These are phyloP conservation scores for Kregervanrija fluxuum DNA, from an alignment of 805 yeast genomes.

Conservation along the genomic window DNA sequence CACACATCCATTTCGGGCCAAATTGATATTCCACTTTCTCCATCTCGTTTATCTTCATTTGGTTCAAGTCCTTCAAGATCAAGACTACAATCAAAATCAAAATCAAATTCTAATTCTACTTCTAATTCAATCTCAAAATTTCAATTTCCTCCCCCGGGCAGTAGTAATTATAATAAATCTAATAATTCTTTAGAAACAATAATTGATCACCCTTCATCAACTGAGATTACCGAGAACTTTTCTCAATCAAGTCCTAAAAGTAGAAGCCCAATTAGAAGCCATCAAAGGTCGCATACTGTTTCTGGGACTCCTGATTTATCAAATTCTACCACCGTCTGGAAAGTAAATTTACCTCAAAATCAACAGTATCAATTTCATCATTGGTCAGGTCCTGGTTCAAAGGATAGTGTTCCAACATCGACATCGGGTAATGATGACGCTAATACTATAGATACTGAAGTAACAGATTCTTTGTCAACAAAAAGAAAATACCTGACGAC, in stretches of 20 bases:
- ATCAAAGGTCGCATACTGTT: constrained; percentile 23
- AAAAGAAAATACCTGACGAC: too few species aligned
- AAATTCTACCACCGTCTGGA: constrained; percentile 27
- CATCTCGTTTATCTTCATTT: constrained; percentile 5
- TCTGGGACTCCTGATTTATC: constrained; percentile 15
- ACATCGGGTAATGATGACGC: background rate
- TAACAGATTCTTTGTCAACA: too few species aligned
- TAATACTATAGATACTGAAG: background rate
- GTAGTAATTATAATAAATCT: too few species aligned
- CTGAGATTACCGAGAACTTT: background rate
- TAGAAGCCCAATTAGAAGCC: constrained; percentile 4
- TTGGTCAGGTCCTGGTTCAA: constrained; percentile 27
- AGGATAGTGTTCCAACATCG: constrained; percentile 1
- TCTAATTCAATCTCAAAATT: background rate
- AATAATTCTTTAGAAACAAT: background rate
- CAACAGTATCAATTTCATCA: constrained; percentile 30
- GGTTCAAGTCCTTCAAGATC: background rate
- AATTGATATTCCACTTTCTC: background rate
- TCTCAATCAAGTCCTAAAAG: too few species aligned
- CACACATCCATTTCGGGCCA: background rate
- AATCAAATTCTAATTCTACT: background rate
- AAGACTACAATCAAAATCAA: background rate
- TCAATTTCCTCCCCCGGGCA: background rate
- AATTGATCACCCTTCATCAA: background rate
- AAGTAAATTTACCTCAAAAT: constrained; percentile 25